A percentile compares a stretch with the other conserved stretches of the same genome.
These are phyloP conservation scores for Solanum hybrid DNA, from an alignment of 305 asterid genomes.

Conservation along the genomic window DNA sequence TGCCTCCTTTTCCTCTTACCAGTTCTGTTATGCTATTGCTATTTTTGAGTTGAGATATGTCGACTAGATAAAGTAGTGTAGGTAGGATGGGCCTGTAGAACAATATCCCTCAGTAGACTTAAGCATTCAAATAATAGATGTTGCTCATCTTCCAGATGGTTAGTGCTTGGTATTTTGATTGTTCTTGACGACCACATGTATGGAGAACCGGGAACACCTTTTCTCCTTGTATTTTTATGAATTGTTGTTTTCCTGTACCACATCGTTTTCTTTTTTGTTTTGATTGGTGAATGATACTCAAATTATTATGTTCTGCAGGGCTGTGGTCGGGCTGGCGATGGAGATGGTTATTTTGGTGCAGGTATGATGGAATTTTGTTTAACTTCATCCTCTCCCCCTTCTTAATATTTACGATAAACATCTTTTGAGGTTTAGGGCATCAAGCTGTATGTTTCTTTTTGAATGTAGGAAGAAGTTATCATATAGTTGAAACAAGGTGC, in stretches of 20 bases:
- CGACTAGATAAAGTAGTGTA: neutral
- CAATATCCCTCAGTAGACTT: neutral
- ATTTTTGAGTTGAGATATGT: neutral
- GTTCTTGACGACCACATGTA: neutral
- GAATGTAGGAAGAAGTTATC: neutral
- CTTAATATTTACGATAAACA: neutral
- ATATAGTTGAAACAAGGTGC: neutral
- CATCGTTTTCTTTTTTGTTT: neutral
- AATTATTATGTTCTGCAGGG: conserved; percentile 42
- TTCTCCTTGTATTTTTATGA: neutral
- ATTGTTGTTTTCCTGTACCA: neutral
- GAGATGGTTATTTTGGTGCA: conserved; percentile 54
- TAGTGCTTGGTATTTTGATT: neutral
- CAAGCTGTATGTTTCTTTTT: neutral
- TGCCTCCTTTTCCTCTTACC: neutral
- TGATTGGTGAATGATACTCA: neutral
- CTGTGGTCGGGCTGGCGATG: conserved; percentile 62
- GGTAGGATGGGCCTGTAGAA: neutral
- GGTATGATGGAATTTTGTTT: conserved; percentile 30
- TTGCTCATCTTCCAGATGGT: neutral
- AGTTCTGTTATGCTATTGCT: neutral
- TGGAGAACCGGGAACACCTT: neutral
- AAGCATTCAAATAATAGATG: neutral
- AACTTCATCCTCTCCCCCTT: neutral
- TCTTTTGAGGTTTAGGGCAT: neutral